Evolutionary conservation across 345 rosid species (phyloP).

Genomic region (Salix purpurea): DNA sequence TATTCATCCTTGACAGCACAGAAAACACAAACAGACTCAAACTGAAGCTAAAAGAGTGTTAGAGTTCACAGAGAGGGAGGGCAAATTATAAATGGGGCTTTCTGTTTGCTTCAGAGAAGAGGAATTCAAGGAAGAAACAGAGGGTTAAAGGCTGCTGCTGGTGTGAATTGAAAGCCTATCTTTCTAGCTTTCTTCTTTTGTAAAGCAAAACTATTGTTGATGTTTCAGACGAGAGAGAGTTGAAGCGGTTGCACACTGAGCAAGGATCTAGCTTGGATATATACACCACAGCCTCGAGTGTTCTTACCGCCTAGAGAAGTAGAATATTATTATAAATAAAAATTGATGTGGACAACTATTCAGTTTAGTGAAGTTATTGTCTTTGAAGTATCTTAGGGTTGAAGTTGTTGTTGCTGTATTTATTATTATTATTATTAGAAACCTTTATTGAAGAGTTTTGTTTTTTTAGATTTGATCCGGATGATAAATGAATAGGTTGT

Average conservation of each 20-base stretch:
- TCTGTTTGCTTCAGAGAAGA: neutral
- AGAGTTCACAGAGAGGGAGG: neutral
- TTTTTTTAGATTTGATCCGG: neutral
- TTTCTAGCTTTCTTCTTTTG: neutral
- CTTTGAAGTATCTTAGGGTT: neutral
- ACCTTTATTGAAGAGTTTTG: neutral
- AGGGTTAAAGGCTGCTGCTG: slow-evolving; percentile 36
- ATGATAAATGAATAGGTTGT: too few species aligned
- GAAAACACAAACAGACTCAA: neutral
- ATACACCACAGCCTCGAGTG: neutral
- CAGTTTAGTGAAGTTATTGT: neutral
- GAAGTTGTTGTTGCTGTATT: too few species aligned
- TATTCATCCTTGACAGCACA: slow-evolving; percentile 40
- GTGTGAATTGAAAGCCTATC: slow-evolving; percentile 24
- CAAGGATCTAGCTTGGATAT: slow-evolving; percentile 11
- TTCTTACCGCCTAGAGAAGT: neutral
- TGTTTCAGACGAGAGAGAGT: neutral
- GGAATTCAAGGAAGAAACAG: slow-evolving; percentile 4
- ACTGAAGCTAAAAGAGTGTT: neutral
- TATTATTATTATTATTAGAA: neutral
- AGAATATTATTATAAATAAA: neutral
- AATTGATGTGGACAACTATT: neutral
- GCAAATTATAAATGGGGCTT: neutral
- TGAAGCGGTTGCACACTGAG: slow-evolving; percentile 7
- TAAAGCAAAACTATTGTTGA: too few species aligned